A percentile compares a stretch with the other conserved stretches of the same genome.
phyloP scores from a whole-genome alignment of 2,329 filamentous ascomycete genomes.

The Fusarium oligoseptatum region DNA sequence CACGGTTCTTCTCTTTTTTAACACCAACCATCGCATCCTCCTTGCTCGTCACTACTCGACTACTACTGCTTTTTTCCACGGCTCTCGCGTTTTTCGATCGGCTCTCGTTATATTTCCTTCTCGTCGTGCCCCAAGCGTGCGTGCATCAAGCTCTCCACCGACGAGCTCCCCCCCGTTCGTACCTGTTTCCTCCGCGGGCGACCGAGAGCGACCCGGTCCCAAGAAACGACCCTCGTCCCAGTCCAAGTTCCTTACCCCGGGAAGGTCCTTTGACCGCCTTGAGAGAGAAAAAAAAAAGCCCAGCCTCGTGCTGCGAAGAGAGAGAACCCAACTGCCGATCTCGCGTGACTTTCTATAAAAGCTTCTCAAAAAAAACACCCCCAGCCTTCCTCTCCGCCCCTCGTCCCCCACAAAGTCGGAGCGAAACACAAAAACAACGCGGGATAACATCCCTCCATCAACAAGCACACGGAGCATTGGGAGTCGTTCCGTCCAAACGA shows the following conservation, averaged over 20 bases:
- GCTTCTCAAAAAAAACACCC: slow-evolving; percentile 4
- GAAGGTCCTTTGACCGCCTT: slow-evolving; percentile 46
- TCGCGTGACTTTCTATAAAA: slow-evolving; percentile 41
- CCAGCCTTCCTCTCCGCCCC: background rate
- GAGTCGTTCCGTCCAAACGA: slow-evolving; percentile 13
- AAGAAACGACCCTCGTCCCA: slow-evolving; percentile 35
- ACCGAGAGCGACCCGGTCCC: slow-evolving; percentile 16
- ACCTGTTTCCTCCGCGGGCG: background rate
- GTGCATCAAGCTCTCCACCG: background rate
- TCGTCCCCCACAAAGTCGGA: slow-evolving; percentile 9
- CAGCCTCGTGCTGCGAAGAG: slow-evolving; percentile 34
- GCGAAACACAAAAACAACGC: slow-evolving; percentile 2
- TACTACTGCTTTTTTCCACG: background rate
- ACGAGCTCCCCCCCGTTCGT: slow-evolving; percentile 2
- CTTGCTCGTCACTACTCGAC: slow-evolving; percentile 10
- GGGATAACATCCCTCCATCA: background rate
- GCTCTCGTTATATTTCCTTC: slow-evolving; percentile 4
- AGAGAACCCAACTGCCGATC: slow-evolving; percentile 34
- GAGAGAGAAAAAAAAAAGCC: slow-evolving; percentile 19
- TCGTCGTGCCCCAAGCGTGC: background rate
- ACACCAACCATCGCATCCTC: slow-evolving; percentile 13
- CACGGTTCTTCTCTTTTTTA: slow-evolving; percentile 11
- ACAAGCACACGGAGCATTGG: slow-evolving; percentile 16
- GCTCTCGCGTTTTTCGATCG: slow-evolving; percentile 22
- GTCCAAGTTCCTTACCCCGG: slow-evolving; percentile 41